phyloP scores from a whole-genome alignment of 139 green algal genomes.

The Coelastrella sp. region DNA sequence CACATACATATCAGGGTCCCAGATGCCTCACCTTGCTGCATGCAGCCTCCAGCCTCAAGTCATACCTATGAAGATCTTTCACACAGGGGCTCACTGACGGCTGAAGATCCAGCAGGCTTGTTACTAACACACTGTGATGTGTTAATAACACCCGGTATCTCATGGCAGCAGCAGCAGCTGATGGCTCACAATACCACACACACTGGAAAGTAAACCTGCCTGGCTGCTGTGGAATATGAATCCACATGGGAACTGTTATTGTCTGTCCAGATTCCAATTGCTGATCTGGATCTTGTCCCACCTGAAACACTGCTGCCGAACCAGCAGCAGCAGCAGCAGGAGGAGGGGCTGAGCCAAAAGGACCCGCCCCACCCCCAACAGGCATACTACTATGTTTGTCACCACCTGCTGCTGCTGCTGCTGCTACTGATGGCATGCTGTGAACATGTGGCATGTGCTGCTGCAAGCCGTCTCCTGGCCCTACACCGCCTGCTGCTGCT shows the following conservation, averaged over 20 bases:
- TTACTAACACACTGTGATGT: slow-evolving; percentile 58
- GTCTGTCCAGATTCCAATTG: slow-evolving; percentile 50
- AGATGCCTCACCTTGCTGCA: slow-evolving; percentile 46
- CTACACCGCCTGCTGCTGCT: slow-evolving; percentile 8
- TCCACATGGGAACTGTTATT: slow-evolving; percentile 67
- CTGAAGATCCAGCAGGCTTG: slow-evolving; percentile 55
- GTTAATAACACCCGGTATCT: slow-evolving; percentile 68
- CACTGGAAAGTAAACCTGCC: slow-evolving; percentile 58
- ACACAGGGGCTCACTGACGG: slow-evolving; percentile 49
- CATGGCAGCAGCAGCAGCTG: slow-evolving; percentile 48
- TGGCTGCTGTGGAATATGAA: slow-evolving; percentile 56
- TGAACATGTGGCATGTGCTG: slow-evolving; percentile 24
- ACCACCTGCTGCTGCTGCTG: background rate
- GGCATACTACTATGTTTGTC: background rate
- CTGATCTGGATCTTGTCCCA: background rate
- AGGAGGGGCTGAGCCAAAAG: slow-evolving; percentile 32
- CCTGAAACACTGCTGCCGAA: slow-evolving; percentile 24
- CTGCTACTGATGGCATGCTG: slow-evolving; percentile 22
- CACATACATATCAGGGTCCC: background rate
- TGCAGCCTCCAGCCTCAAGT: slow-evolving; percentile 47
- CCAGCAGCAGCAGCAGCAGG: background rate
- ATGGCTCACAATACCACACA: slow-evolving; percentile 68
- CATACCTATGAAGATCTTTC: slow-evolving; percentile 31
- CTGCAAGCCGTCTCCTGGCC: background rate
- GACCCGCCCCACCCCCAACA: background rate